Evolutionary conservation across 176 grass and related monocot genomes (phyloP).

Genomic region (Aegilops tauschii): DNA sequence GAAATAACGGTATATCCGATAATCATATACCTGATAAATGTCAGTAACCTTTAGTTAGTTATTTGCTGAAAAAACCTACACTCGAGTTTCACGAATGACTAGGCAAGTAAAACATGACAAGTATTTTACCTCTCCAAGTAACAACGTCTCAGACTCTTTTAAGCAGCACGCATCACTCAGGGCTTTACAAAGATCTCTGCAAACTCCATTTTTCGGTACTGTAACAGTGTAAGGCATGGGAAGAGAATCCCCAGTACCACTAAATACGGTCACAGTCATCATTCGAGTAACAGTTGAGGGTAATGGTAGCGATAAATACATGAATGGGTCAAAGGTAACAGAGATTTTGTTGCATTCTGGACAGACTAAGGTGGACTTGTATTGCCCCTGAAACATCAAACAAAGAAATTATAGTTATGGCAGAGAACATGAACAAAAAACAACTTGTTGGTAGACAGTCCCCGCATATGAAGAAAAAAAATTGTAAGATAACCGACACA

Average conservation of each 20-base stretch:
- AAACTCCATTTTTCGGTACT: slow-evolving; percentile 71
- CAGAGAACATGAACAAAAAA: background rate
- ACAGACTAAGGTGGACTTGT: slow-evolving; percentile 96
- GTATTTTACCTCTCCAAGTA: slow-evolving; percentile 81
- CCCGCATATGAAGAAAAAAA: background rate
- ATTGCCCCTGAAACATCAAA: slow-evolving; percentile 77
- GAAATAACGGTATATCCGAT: slow-evolving; percentile 72
- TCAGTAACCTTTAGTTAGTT: background rate
- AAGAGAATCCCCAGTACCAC: slow-evolving; percentile 66
- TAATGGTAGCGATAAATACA: slow-evolving; percentile 93
- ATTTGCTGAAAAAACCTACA: background rate
- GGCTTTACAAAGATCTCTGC: slow-evolving; percentile 65
- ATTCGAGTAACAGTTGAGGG: slow-evolving; percentile 77
- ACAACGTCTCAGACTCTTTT: slow-evolving; percentile 61
- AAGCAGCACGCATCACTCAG: slow-evolving; percentile 63
- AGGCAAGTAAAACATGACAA: background rate
- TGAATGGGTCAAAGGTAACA: slow-evolving; percentile 97
- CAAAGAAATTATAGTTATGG: slow-evolving; percentile 28
- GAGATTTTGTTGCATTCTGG: slow-evolving; percentile 90
- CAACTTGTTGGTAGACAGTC: background rate
- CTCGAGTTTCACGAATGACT: background rate
- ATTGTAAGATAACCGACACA: background rate
- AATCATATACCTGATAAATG: slow-evolving; percentile 64
- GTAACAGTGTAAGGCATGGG: slow-evolving; percentile 87
- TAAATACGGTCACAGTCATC: slow-evolving; percentile 89